Percentiles rank a stretch among this genome's conserved stretches.
Conservation (phyloP, 352 stramenopile species). For the Phytophthora tentaculata region DNA sequence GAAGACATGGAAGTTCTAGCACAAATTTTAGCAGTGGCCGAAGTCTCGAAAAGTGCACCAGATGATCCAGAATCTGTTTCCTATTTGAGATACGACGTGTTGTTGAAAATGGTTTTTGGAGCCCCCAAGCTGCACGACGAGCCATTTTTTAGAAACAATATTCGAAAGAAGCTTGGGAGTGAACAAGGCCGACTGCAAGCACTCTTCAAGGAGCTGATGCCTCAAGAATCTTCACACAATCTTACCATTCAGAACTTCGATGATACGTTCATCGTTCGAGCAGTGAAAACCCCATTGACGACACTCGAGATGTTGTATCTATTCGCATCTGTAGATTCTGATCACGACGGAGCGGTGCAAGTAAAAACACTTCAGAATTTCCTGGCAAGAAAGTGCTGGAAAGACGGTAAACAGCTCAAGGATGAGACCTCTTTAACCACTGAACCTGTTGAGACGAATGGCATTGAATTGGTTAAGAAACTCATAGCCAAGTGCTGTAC, state of each 20-base stretch:
- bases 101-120: slow-evolving; percentile 62
- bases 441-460: not conserved
- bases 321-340: slow-evolving; percentile 34
- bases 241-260: slow-evolving; percentile 27
- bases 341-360: slow-evolving; percentile 28
- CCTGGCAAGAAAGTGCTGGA: slow-evolving; percentile 37
- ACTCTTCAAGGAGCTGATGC: slow-evolving; percentile 26
- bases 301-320: slow-evolving; percentile 49
- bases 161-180: slow-evolving; percentile 35
- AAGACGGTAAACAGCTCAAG: not conserved
- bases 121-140: slow-evolving; percentile 39
- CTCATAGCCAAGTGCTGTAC: slow-evolving; percentile 23
- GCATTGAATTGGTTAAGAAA: slow-evolving; percentile 15
- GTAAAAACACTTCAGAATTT: slow-evolving; percentile 38
- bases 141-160: slow-evolving; percentile 12
- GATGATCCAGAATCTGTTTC: not conserved
- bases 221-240: slow-evolving; percentile 13
- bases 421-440: not conserved
- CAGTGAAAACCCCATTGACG: slow-evolving; percentile 17
- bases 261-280: slow-evolving; percentile 13
- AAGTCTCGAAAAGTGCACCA: not conserved
- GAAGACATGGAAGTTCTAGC: slow-evolving; percentile 45
- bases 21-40: slow-evolving; percentile 22
- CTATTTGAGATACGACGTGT: slow-evolving; percentile 54
- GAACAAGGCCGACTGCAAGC: slow-evolving; percentile 15